These are phyloP conservation scores for Moricandia arvensis DNA, from an alignment of 345 rosid species.

Conservation along the genomic window DNA sequence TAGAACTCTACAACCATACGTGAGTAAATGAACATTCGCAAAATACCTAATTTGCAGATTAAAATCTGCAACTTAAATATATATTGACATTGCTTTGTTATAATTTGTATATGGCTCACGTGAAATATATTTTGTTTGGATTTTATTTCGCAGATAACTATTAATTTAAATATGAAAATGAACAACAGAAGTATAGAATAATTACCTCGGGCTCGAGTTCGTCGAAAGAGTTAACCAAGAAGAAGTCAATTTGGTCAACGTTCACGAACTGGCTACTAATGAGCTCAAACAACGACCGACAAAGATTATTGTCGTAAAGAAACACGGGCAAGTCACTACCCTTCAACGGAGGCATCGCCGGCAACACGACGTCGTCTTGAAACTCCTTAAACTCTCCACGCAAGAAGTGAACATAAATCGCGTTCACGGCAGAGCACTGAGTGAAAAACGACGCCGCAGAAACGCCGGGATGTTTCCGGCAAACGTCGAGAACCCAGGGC, in stretches of 20 bases:
- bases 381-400: conserved; percentile 35
- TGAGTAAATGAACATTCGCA: neutral
- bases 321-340: conserved; percentile 49
- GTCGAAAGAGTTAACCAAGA: conserved; percentile 47
- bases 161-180: neutral
- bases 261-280: conserved; percentile 39
- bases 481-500: conserved; percentile 43
- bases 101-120: neutral
- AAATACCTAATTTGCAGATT: neutral
- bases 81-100: neutral
- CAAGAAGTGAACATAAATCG: conserved; percentile 34
- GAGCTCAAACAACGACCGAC: conserved; percentile 23
- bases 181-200: conserved; percentile 9
- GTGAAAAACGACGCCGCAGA: conserved; percentile 51
- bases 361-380: conserved; percentile 35
- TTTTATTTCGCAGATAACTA: neutral
- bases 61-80: neutral
- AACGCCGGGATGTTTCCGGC: conserved; percentile 30
- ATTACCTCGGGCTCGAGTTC: conserved; percentile 50
- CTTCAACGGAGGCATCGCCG: conserved; percentile 41
- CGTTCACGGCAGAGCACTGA: conserved; percentile 44
- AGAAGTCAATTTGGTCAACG: conserved; percentile 40
- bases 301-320: conserved; percentile 23
- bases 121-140: neutral
- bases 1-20: neutral